Percentiles rank a stretch among this genome's conserved stretches.
Conservation (phyloP, 371 early-diverging fungal species). For the Umbelopsis sp. region DNA sequence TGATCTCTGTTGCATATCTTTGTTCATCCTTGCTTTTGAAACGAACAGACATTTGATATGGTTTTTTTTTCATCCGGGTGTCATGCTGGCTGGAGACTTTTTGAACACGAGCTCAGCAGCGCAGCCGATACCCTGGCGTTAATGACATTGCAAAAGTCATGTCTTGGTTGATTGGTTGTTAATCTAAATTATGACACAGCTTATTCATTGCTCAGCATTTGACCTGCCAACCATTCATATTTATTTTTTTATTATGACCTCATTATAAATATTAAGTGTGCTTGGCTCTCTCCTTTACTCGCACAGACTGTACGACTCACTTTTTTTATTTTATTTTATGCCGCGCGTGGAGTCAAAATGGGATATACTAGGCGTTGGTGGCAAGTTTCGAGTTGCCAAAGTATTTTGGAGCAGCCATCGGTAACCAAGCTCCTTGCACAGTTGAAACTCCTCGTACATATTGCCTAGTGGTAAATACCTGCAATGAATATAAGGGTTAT, state of each 20-base stretch:
- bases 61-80: too few relatives aligned
- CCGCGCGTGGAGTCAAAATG: not conserved
- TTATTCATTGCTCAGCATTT: too few relatives aligned
- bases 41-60: too few relatives aligned
- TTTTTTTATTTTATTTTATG: not conserved
- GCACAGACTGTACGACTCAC: not conserved
- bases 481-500: not conserved
- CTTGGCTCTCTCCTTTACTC: not conserved
- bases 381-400: constrained; percentile 46
- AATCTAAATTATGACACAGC: not conserved
- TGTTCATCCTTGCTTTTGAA: too few relatives aligned
- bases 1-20: not conserved
- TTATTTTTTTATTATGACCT: too few relatives aligned
- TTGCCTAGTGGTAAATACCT: constrained; percentile 85
- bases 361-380: not conserved
- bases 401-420: constrained; percentile 81
- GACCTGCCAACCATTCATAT: too few relatives aligned
- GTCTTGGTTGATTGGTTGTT: not conserved
- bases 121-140: not conserved
- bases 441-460: constrained; percentile 87
- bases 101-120: not conserved
- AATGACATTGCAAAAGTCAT: not conserved
- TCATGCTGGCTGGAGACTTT: too few relatives aligned
- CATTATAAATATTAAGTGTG: not conserved
- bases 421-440: constrained; percentile 84